Evolutionary conservation across 176 grass and related monocot species (phyloP).

Genomic region (Carex kokanica): DNA sequence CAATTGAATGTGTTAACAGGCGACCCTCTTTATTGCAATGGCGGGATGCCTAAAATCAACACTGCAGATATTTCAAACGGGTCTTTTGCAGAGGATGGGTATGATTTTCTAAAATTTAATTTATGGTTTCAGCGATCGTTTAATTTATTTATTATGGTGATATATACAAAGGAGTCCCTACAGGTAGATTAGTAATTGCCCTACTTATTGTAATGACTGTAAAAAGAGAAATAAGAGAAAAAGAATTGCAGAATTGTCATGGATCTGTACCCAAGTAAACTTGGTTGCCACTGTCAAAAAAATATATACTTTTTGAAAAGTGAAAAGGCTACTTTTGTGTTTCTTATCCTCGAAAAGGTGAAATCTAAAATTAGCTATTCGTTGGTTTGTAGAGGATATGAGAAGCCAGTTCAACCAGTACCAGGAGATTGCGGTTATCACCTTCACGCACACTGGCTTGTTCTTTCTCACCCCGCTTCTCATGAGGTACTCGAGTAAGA

Average conservation of each 20-base stretch:
- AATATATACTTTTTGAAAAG: neutral
- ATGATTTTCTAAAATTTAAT: constrained; percentile 32
- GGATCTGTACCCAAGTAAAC: neutral
- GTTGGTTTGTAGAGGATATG: constrained; percentile 60
- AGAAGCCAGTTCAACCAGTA: constrained; percentile 62
- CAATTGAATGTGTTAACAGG: constrained; percentile 34
- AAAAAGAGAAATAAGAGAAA: neutral
- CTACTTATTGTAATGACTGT: neutral
- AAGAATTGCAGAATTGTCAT: neutral
- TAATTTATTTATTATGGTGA: neutral
- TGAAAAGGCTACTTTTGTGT: neutral
- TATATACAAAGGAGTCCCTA: neutral
- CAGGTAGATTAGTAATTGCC: neutral
- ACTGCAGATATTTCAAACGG: constrained; percentile 29
- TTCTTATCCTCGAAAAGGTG: constrained; percentile 4
- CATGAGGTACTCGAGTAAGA: constrained; percentile 45
- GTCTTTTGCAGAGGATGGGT: constrained; percentile 75
- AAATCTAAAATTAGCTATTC: neutral
- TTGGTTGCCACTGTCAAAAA: too few relatives aligned
- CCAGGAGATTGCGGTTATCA: constrained; percentile 90
- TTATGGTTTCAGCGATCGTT: neutral
- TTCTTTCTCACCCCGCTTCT: constrained; percentile 65
- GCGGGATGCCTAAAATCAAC: constrained; percentile 54
- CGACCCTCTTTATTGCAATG: constrained; percentile 82
- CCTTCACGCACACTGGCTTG: constrained; percentile 77